These are phyloP conservation scores for Salix suchowensis DNA, from an alignment of 345 rosid genomes.

Conservation along the genomic window DNA sequence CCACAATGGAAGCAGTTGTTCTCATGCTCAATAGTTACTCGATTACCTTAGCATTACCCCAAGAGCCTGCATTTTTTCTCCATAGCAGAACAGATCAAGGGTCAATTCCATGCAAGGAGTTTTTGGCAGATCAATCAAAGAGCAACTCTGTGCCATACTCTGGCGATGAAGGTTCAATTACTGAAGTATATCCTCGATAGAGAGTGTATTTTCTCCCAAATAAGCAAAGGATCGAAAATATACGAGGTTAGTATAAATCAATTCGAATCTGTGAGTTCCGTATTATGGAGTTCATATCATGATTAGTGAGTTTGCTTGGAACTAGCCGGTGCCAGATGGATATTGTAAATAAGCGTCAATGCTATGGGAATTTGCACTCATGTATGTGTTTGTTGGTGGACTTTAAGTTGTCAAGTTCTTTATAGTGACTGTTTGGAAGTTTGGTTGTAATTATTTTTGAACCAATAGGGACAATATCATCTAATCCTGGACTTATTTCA, in stretches of 20 bases:
- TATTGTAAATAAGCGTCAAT: too few species aligned
- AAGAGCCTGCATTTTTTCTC: conserved; percentile 28
- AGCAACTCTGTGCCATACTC: conserved; percentile 22
- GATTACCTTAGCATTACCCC: conserved; percentile 33
- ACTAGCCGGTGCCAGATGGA: too few species aligned
- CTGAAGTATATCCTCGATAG: conserved; percentile 38
- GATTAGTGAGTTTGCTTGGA: too few species aligned
- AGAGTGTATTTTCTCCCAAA: not conserved
- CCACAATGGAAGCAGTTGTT: conserved; percentile 42
- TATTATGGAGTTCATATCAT: too few species aligned
- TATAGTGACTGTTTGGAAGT: too few species aligned
- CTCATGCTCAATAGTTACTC: conserved; percentile 44
- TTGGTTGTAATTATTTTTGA: too few species aligned
- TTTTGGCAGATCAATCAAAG: conserved; percentile 7
- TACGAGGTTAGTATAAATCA: not conserved
- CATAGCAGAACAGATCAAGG: conserved; percentile 4
- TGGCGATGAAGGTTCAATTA: conserved; percentile 33
- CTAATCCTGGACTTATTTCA: too few species aligned
- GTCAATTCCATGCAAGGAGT: not conserved
- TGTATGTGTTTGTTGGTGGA: too few species aligned
- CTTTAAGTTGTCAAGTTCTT: too few species aligned
- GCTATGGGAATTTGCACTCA: too few species aligned
- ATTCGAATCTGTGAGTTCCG: too few species aligned
- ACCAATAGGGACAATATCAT: too few species aligned
- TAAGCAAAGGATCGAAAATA: not conserved